phyloP scores from a whole-genome alignment of 345 rosid genomes.

The Aquilaria yunnanensis region DNA sequence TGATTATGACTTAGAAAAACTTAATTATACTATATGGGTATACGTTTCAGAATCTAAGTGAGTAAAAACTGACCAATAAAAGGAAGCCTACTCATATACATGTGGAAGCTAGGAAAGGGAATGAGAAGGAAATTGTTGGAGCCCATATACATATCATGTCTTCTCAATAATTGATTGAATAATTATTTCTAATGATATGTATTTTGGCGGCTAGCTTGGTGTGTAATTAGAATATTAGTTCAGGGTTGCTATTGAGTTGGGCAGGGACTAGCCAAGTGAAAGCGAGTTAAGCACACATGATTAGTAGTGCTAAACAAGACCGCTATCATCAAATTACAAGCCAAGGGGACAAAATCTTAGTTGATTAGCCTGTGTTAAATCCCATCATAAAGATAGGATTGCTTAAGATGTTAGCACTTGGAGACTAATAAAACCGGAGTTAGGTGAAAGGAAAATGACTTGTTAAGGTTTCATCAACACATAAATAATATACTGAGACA shows the following conservation, averaged over 20 bases:
- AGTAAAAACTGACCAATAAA: conserved; percentile 4
- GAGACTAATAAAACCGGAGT: neutral
- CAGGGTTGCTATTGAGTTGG: neutral
- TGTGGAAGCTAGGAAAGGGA: neutral
- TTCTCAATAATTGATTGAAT: neutral
- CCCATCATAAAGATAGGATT: neutral
- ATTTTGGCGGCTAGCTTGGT: neutral
- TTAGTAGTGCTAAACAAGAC: neutral
- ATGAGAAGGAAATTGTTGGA: neutral
- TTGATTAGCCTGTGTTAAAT: conserved; percentile 3
- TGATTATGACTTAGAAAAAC: no score
- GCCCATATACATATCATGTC: neutral
- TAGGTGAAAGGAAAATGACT: conserved; percentile 4
- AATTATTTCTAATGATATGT: neutral
- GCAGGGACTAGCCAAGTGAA: no score
- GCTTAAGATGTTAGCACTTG: neutral
- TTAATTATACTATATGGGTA: no score
- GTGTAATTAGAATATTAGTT: neutral
- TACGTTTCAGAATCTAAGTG: neutral
- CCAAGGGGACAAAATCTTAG: neutral
- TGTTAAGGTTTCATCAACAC: neutral
- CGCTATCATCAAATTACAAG: neutral
- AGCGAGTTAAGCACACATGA: conserved; percentile 13
- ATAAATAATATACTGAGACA: neutral
- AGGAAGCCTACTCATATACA: conserved; percentile 3